Percentiles rank a stretch among this genome's conserved stretches.
These are phyloP conservation scores for Argentina anserina DNA, from an alignment of 306 rosid genomes.

Conservation along the genomic window DNA sequence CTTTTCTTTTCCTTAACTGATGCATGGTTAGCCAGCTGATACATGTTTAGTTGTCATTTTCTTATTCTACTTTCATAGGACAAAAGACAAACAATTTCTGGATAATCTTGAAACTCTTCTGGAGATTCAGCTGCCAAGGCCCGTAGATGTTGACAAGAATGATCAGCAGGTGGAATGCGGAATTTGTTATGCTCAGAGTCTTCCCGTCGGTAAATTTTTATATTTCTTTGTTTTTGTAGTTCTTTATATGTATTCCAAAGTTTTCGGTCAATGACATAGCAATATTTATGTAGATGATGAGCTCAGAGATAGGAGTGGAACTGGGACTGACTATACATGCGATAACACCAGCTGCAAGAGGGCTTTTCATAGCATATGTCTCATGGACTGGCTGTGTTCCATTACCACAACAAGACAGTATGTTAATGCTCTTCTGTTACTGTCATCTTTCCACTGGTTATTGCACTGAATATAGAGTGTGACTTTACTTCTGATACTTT, in stretches of 20 bases:
- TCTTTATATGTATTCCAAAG: not conserved
- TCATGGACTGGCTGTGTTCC: conserved; percentile 36
- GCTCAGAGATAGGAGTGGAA: conserved; percentile 34
- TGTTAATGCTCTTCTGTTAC: conserved; percentile 3
- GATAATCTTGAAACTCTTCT: conserved; percentile 33
- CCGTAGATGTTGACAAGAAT: conserved; percentile 24
- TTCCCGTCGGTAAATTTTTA: conserved; percentile 35
- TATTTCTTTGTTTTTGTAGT: not conserved
- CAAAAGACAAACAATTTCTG: conserved; percentile 16
- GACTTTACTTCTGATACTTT: not conserved
- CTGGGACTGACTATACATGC: conserved; percentile 33
- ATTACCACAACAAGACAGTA: conserved; percentile 44
- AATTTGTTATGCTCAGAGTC: conserved; percentile 41
- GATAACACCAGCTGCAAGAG: conserved; percentile 26
- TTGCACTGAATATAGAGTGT: not conserved
- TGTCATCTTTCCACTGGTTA: not conserved
- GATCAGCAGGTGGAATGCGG: conserved; percentile 37
- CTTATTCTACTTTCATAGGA: conserved; percentile 15
- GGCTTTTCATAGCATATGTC: conserved; percentile 39
- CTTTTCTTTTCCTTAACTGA: not conserved
- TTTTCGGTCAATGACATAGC: conserved; percentile 15
- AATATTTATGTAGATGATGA: conserved; percentile 29
- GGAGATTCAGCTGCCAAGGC: conserved; percentile 27
- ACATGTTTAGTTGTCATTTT: not conserved
- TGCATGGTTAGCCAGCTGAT: not conserved